A percentile compares a stretch with the other conserved stretches of the same genome.
These are phyloP conservation scores for Cladophialophora bantiana DNA, from an alignment of 2,329 filamentous ascomycete species.

Conservation along the genomic window DNA sequence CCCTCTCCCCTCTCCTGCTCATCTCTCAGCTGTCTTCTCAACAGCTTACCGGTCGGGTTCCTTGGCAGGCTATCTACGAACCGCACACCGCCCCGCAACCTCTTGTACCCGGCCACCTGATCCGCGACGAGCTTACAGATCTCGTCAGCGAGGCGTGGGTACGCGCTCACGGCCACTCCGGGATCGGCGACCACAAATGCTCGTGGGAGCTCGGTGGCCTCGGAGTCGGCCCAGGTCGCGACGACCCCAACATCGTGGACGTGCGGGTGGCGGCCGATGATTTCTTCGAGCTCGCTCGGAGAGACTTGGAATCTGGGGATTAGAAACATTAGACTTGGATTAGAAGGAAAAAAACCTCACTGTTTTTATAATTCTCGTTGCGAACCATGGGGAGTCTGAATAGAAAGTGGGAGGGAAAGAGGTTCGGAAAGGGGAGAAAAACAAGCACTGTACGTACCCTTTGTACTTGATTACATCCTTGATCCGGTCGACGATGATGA, in stretches of 20 bases:
- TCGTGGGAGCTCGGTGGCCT: constrained; percentile 69
- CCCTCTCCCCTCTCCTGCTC: constrained; percentile 38
- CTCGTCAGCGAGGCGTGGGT: constrained; percentile 55
- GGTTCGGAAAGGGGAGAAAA: no score
- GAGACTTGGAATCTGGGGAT: constrained; percentile 65
- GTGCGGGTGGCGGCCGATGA: constrained; percentile 57
- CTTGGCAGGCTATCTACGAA: constrained; percentile 66
- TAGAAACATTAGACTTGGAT: neutral
- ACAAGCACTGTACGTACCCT: constrained; percentile 47
- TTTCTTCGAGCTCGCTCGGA: constrained; percentile 69
- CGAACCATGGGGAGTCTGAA: no score
- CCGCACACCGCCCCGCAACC: constrained; percentile 52
- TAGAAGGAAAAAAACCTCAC: no score
- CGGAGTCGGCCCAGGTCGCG: constrained; percentile 55
- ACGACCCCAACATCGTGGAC: constrained; percentile 68
- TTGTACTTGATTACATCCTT: constrained; percentile 71
- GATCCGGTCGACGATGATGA: constrained; percentile 86
- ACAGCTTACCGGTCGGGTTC: constrained; percentile 75
- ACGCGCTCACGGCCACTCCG: constrained; percentile 46
- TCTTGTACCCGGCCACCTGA: constrained; percentile 55
- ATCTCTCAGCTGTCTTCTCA: constrained; percentile 59
- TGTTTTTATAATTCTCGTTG: no score
- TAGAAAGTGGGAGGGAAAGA: no score
- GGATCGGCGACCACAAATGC: constrained; percentile 67
- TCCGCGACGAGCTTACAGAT: constrained; percentile 52